Conservation (phyloP, 768 basidiomycete genomes). For the Russula griseocarnosa region DNA sequence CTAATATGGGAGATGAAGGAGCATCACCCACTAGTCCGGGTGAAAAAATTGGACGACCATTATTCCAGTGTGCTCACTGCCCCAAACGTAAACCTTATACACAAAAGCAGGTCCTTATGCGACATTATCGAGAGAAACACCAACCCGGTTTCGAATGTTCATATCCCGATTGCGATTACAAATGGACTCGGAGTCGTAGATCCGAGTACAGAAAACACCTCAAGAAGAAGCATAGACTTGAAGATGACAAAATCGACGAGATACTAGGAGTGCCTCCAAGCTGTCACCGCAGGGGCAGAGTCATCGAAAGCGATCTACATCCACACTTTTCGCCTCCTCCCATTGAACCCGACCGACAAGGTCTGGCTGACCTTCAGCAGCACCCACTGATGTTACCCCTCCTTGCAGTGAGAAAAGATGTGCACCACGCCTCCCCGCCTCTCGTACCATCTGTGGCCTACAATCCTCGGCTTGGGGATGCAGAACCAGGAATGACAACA, state of each 20-base stretch:
- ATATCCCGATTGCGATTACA: background rate
- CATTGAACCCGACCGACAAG: background rate
- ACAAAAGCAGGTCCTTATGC: background rate
- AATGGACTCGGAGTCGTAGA: background rate
- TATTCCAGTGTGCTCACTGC: too few species aligned
- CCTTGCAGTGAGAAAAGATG: too few species aligned
- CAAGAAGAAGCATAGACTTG: background rate
- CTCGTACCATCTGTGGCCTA: too few species aligned
- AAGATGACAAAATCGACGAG: background rate
- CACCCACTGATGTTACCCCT: too few species aligned
- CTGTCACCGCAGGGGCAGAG: too few species aligned
- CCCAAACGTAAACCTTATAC: background rate
- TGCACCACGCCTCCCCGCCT: too few species aligned
- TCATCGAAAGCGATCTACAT: background rate
- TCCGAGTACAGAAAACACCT: background rate
- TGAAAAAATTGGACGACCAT: too few species aligned
- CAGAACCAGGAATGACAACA: too few species aligned
- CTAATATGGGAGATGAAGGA: too few species aligned
- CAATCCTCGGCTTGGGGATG: too few species aligned
- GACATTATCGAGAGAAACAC: slow-evolving; percentile 1
- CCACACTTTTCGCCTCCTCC: background rate
- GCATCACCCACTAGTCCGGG: too few species aligned
- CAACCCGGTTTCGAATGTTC: background rate
- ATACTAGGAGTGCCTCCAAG: background rate
- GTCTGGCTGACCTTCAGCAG: too few species aligned